Conservation (phyloP, 768 basidiomycete genomes). For the Rickenella mellea region DNA sequence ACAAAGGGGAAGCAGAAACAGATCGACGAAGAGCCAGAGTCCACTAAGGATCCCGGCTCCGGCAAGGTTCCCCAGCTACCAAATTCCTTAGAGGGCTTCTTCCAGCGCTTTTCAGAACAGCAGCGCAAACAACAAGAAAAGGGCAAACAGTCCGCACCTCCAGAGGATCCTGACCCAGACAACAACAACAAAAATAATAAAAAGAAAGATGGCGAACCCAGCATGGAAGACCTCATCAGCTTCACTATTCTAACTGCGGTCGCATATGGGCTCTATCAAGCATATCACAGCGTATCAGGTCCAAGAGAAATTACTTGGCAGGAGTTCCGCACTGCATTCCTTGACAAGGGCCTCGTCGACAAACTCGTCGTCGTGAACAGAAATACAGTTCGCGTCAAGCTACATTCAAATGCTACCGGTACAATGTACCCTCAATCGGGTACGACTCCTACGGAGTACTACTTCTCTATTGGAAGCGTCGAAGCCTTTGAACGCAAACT, state of each 20-base stretch:
- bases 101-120: conserved; percentile 48
- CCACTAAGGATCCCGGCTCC: conserved; percentile 20
- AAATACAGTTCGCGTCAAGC: conserved; percentile 80
- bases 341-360: conserved; percentile 93
- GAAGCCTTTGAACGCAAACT: conserved; percentile 95
- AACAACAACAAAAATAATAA: conserved; percentile 36
- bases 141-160: conserved; percentile 22
- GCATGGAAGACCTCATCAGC: too few relatives aligned
- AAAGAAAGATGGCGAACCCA: too few relatives aligned
- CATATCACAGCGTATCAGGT: conserved; percentile 31
- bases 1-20: conserved; percentile 26
- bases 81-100: conserved; percentile 70
- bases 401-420: conserved; percentile 84
- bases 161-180: conserved; percentile 36
- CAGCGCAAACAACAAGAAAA: conserved; percentile 21
- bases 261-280: conserved; percentile 53
- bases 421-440: conserved; percentile 60
- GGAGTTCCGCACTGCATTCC: conserved; percentile 95
- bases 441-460: conserved; percentile 55
- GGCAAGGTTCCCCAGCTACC: conserved; percentile 34
- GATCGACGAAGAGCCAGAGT: conserved; percentile 25
- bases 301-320: conserved; percentile 98
- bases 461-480: conserved; percentile 95
- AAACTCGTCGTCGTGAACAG: conserved; percentile 89
- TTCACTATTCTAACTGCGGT: conserved; percentile 45